phyloP scores from a whole-genome alignment of 345 rosid genomes.

The Anacardium occidentale region DNA sequence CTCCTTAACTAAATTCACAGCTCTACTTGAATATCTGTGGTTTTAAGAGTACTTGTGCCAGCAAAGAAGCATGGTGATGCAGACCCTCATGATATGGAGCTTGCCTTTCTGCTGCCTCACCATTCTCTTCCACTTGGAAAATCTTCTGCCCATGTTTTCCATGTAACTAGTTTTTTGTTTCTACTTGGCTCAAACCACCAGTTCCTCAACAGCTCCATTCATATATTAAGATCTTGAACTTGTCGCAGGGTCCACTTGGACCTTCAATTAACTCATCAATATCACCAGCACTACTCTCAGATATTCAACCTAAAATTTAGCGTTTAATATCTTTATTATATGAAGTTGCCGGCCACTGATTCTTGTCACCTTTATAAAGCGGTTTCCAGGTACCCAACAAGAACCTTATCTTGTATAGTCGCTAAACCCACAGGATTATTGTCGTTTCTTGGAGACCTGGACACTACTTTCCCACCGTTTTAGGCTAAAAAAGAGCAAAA shows the following conservation, averaged over 20 bases:
- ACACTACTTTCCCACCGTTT: background rate
- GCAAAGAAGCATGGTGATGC: constrained; percentile 68
- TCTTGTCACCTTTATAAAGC: constrained; percentile 13
- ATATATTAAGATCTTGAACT: background rate
- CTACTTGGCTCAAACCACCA: background rate
- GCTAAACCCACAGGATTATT: constrained; percentile 28
- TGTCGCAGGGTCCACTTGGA: constrained; percentile 31
- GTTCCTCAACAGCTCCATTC: background rate
- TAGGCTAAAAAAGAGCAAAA: background rate
- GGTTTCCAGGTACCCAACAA: constrained; percentile 24
- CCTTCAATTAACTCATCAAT: constrained; percentile 18
- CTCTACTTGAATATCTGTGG: background rate
- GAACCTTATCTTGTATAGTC: constrained; percentile 33
- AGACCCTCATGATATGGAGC: constrained; percentile 55
- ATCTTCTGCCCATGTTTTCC: constrained; percentile 40
- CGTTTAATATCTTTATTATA: constrained; percentile 13
- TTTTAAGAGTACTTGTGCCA: constrained; percentile 48
- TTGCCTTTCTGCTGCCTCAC: constrained; percentile 62
- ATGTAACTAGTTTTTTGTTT: background rate
- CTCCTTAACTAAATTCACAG: background rate
- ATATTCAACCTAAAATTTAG: constrained; percentile 12
- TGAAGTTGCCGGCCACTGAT: constrained; percentile 40
- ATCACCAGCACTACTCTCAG: constrained; percentile 24
- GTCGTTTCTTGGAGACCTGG: constrained; percentile 14
- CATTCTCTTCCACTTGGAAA: constrained; percentile 58